phyloP scores from a whole-genome alignment of 1,284 basidiomycete genomes.

The Tetrapyrgos nigripes region DNA sequence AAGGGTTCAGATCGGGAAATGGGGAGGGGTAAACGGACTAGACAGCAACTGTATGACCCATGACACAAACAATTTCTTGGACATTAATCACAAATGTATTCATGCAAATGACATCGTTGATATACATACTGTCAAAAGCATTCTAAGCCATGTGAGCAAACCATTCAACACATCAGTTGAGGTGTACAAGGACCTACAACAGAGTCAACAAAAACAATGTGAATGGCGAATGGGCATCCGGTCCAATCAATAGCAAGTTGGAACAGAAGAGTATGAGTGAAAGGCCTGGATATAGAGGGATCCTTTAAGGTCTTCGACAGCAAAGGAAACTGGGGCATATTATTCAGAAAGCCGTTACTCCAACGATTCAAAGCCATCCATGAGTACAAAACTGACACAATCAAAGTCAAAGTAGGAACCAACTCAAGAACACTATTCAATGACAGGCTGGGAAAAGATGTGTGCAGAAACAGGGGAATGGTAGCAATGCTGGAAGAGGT shows the following conservation, averaged over 20 bases:
- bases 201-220: slow-evolving; percentile 21
- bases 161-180: not conserved
- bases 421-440: not conserved
- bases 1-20: too few species aligned
- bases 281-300: too few species aligned
- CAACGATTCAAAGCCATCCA: slow-evolving; percentile 32
- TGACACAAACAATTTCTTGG: too few species aligned
- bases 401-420: not conserved
- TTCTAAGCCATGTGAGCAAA: slow-evolving; percentile 2
- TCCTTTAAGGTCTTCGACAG: too few species aligned
- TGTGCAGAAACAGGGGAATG: not conserved
- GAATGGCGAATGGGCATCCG: slow-evolving; percentile 36
- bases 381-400: slow-evolving; percentile 5
- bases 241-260: too few species aligned
- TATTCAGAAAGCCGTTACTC: slow-evolving; percentile 42
- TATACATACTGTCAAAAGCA: not conserved
- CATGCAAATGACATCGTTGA: too few species aligned
- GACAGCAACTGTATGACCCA: too few species aligned
- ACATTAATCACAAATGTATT: too few species aligned
- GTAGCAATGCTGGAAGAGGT: too few species aligned
- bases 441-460: not conserved
- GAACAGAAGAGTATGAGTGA: too few species aligned
- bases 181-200: slow-evolving; percentile 21
- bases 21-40: too few species aligned
- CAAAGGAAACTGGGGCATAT: slow-evolving; percentile 35